Base-by-base conservation (phyloP, 1,139 yeast genomes). In the Arxiozyma heterogenica region DNA sequence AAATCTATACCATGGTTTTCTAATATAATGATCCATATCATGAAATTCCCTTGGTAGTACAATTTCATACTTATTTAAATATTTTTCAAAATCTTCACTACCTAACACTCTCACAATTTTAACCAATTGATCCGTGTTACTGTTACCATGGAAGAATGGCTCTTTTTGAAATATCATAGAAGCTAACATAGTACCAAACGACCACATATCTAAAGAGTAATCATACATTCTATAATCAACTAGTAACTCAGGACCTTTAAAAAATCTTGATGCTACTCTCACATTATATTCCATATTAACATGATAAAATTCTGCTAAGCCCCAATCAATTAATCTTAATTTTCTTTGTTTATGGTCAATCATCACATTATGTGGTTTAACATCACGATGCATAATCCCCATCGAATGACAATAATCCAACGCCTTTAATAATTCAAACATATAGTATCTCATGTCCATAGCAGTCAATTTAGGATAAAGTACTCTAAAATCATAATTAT, bases 311-410 rank as follows among this genome's bases (percentile, higher is more conserved):
- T 94, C 99, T 4, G 98, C 98, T 56, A 94, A 76, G 12, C 99
- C 99, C 98, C 98, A 94, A 74, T 94, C 99, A 61, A 94, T 94
- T 59, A 94, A 79, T 60, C 97, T 80, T 61, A 94, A 75, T 57
- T 74, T 75, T 63, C 81, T 80, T 61, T 77, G 77, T 53, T 81
- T 81, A 61, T 93, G 98, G 70, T 94, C 98, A 66, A 94, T 94
- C 97, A 94, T 93, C 50, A 94, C 94, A 67, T 94, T 94, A 69
- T 94, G 98, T 34, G 98, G 98, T 71, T 94, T 94, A 58, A 94
- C 98, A 71, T 94, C 99, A 69, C 99, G 78, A 72, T 94, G 99
- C 88, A 94, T 94, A 59, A 94, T 91, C 45, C 98, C 99, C 89
- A 88, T 89, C 7, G 96, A 88, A 72, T 94, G 99, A 50, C 94